These are phyloP conservation scores for Plasmodium coatneyi DNA, from an alignment of 169 alveolate species.

Conservation along the genomic window DNA sequence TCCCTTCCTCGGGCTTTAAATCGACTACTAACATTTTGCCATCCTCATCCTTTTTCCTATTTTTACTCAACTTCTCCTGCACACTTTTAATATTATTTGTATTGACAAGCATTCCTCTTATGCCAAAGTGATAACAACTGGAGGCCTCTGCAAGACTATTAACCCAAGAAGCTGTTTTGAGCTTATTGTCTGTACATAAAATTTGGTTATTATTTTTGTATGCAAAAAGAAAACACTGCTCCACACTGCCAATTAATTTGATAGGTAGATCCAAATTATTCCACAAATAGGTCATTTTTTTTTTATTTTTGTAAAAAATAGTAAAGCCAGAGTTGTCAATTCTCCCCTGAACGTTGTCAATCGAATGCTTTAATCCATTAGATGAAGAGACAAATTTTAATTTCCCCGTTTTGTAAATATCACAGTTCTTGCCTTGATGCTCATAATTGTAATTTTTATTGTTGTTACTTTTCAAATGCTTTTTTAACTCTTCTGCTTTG, in stretches of 20 bases:
- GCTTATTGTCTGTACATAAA: constrained; percentile 53
- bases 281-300: constrained; percentile 57
- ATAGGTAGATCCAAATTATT: constrained; percentile 62
- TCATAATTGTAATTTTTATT: neutral
- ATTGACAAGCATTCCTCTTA: constrained; percentile 34
- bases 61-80: neutral
- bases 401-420: constrained; percentile 42
- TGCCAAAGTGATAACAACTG: constrained; percentile 36
- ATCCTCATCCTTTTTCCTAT: constrained; percentile 2
- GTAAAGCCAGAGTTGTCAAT: constrained; percentile 55
- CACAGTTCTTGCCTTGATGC: constrained; percentile 23
- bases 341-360: constrained; percentile 50
- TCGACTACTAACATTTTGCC: constrained; percentile 9
- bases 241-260: constrained; percentile 62
- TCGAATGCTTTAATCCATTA: constrained; percentile 63
- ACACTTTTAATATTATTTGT: constrained; percentile 4
- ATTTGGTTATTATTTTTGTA: constrained; percentile 66
- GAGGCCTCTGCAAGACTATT: constrained; percentile 64
- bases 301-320: constrained; percentile 63
- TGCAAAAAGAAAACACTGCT: constrained; percentile 46
- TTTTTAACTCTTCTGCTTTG: constrained; percentile 44
- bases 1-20: constrained; percentile 40
- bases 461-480: constrained; percentile 4
- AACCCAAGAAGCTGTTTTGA: constrained; percentile 52
- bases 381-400: constrained; percentile 62